Evolutionary conservation across 2,329 filamentous ascomycete genomes (phyloP).

Genomic region (Ophiostoma himal-ulmi): DNA sequence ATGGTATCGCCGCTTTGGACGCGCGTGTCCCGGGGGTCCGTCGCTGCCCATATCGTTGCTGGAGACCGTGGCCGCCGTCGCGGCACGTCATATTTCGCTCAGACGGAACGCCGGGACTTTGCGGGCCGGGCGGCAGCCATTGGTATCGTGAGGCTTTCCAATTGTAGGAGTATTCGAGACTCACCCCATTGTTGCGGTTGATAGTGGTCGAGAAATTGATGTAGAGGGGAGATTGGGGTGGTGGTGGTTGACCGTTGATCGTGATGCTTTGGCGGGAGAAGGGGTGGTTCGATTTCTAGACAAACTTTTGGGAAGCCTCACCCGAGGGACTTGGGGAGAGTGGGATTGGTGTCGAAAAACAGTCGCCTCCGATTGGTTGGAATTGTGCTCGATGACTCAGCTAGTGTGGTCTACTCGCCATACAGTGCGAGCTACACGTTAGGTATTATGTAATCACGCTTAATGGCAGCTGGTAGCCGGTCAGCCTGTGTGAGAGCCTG

Average conservation of each 20-base stretch:
- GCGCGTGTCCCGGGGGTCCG: background rate
- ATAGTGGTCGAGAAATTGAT: constrained; percentile 14
- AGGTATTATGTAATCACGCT: background rate
- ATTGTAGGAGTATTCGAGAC: background rate
- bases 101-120: constrained; percentile 4
- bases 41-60: background rate
- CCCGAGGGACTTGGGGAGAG: constrained; percentile 19
- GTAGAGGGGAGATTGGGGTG: background rate
- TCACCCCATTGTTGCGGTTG: constrained; percentile 27
- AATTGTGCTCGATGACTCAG: constrained; percentile 19
- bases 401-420: background rate
- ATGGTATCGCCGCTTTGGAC: background rate
- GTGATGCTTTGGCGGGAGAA: constrained; percentile 13
- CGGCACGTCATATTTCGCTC: constrained; percentile 19
- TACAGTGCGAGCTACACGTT: background rate
- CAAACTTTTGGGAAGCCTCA: constrained; percentile 25
- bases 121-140: constrained; percentile 9
- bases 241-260: constrained; percentile 21
- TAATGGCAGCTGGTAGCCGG: background rate
- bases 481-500: background rate
- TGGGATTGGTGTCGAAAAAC: constrained; percentile 23
- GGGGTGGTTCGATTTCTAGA: constrained; percentile 26
- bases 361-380: constrained; percentile 26
- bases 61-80: background rate
- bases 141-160: background rate